Base-by-base conservation (phyloP, 2,329 filamentous ascomycete genomes). In the Penicillium freii region DNA sequence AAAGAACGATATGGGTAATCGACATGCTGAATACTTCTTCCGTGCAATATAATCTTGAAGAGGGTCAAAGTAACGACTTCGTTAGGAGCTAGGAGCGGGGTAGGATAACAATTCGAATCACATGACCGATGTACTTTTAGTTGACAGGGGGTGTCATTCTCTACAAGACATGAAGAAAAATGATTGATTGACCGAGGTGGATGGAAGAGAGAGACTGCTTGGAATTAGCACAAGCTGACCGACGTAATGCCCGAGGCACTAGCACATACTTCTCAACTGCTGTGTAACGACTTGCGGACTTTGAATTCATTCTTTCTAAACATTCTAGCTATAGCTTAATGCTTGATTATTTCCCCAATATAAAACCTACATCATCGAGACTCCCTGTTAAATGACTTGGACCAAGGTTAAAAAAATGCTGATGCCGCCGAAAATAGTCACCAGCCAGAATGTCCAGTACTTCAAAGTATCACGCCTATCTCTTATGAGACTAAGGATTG, bases 1-100 rank as follows among this genome's bases (percentile, higher is more conserved):
- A 87, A 27, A 89, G 76, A 3, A 90, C 87, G 50, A 90, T 81
- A 69, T 90, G 88, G n/a, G 84, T 77, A 63, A 90, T 79, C 0
- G 84, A 69, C 86, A 89, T 89, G 3, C n/a, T 58, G 58, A 6
- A 19, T 25, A 25, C n/a, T 53, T 19, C 13, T 21, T 13, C 10
- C 5, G 15, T 9, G 2, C 5, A 7, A 42, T 39, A 39, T 29
- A 6, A 42, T 15, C 1, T 15, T 51, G 36, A 1, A 15, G 4
- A 11, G 4, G 1, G 15, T 33, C 19, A 33, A 29, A 13, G 31
- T 15, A 47, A 15, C 4, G 21, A 19, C 23, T 19, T 29, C 17
- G 23, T 5, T 43, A 25, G 9, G 21, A 23, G 48, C 48, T 43
- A 25, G 9, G 21, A 23, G 48, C 48, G 48, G 49, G 49, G 49